phyloP scores from a whole-genome alignment of 495 filamentous ascomycete species.

The Xylaria sp. region DNA sequence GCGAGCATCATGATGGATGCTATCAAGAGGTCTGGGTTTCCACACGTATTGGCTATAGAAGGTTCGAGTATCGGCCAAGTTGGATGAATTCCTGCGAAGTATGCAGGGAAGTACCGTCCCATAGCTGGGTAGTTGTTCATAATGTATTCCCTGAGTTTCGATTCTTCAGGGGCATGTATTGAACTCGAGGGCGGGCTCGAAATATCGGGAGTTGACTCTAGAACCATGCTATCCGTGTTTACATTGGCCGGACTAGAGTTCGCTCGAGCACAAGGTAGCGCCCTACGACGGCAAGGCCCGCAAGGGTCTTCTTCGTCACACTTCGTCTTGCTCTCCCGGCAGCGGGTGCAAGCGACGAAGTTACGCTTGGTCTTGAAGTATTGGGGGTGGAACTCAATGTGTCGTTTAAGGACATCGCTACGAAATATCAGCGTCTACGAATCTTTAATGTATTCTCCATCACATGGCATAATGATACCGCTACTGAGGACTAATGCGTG shows the following conservation, averaged over 20 bases:
- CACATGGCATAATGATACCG: background rate
- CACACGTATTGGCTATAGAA: constrained; percentile 26
- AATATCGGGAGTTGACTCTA: background rate
- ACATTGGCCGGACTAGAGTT: background rate
- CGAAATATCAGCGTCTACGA: background rate
- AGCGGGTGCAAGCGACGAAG: constrained; percentile 16
- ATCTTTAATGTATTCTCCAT: too few relatives aligned
- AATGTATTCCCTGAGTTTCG: background rate
- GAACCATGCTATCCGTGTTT: background rate
- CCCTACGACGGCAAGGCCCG: constrained; percentile 8
- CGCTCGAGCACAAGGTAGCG: constrained; percentile 7
- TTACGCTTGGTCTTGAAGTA: constrained; percentile 18
- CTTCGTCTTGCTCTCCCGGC: constrained; percentile 23
- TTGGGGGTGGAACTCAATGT: constrained; percentile 39
- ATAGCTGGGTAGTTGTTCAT: background rate
- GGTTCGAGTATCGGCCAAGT: constrained; percentile 41
- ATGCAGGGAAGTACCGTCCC: constrained; percentile 26
- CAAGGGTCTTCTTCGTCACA: constrained; percentile 21
- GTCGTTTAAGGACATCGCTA: constrained; percentile 43
- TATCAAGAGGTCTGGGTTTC: constrained; percentile 29
- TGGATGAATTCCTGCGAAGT: constrained; percentile 36
- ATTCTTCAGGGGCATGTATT: background rate
- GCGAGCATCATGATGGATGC: constrained; percentile 38
- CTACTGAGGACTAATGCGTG: background rate
- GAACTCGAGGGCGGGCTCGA: constrained; percentile 2